Evolutionary conservation across 2,329 filamentous ascomycete genomes (phyloP), one percentile per base, ranked within the genome.

Genomic region (Raffaelea ambrosiae): DNA sequence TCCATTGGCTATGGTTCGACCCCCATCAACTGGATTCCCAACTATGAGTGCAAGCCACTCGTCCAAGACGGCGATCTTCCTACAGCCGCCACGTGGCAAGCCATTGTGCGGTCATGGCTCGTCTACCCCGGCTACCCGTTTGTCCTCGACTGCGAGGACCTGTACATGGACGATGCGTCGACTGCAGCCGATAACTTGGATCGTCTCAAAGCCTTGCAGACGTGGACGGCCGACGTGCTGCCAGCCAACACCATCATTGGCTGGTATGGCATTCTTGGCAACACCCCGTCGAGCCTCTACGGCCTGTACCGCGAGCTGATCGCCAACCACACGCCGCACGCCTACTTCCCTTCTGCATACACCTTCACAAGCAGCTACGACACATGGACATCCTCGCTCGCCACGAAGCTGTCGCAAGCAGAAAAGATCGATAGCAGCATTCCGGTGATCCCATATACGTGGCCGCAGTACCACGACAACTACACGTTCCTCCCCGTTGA

Each of bases 381-480:
- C n/a, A 47, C 44, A 3, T 50, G 48, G 48, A 36, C 43, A 36
- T 39, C 33, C 11, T 29, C 48, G 4, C 16, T 48, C 35, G 19
- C 35, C 4, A 41, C 33, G 7, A 42, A 40, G 5, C 2, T 44
- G 5, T 7, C 19, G 10, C 23, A n/a, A 16, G 47, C 47, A 14
- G 14, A n/a, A 9, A 41, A 36, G 41, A 48, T 48, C 29, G 3
- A 50, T 22, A 47, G 41, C 29, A 36, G 40, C 2, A 5, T 50
- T 16, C 48, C 48, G 10, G 38, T 50, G 9, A 41, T 50, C 5
- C 48, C 48, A 36, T 48, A 44, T 36, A 48, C 47, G 10, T 48
- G 35, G 48, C 48, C 48, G 42, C 48, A 50, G 39, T 50, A 50
- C 48, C 48, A 50, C 31, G 43, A 46, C 38, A 48, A 50, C 48